Evolutionary conservation across 352 stramenopile species (phyloP).

Genomic region (Globisporangium viniferum): DNA sequence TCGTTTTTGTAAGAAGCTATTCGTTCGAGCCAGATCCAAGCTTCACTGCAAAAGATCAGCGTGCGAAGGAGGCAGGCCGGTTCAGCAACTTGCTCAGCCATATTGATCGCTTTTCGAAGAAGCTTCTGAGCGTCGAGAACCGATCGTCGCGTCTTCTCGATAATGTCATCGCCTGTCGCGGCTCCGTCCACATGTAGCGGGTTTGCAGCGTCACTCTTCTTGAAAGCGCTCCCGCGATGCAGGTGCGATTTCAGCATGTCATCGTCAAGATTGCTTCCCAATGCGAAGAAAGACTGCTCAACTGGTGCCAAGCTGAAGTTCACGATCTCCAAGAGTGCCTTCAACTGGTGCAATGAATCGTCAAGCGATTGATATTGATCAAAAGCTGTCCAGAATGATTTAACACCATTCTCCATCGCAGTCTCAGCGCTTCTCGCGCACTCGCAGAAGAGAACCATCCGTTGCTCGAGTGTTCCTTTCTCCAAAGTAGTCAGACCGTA

Average conservation of each 20-base stretch:
- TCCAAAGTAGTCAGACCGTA: slow-evolving; percentile 66
- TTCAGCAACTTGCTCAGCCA: slow-evolving; percentile 70
- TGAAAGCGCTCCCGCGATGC: slow-evolving; percentile 1
- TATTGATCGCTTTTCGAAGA: slow-evolving; percentile 52
- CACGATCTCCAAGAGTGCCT: slow-evolving; percentile 68
- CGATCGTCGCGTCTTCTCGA: slow-evolving; percentile 59
- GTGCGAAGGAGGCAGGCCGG: slow-evolving; percentile 52
- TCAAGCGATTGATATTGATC: slow-evolving; percentile 72
- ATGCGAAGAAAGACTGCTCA: slow-evolving; percentile 62
- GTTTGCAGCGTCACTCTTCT: slow-evolving; percentile 1
- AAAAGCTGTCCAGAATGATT: slow-evolving; percentile 62
- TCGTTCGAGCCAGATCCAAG: slow-evolving; percentile 77
- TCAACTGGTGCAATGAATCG: slow-evolving; percentile 70
- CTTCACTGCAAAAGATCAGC: slow-evolving; percentile 60
- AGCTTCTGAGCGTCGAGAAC: slow-evolving; percentile 65
- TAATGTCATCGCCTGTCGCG: slow-evolving; percentile 36
- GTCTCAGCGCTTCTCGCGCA: slow-evolving; percentile 41
- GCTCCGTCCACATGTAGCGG: background rate
- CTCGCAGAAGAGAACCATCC: slow-evolving; percentile 51
- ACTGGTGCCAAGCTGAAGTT: slow-evolving; percentile 64
- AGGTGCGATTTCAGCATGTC: slow-evolving; percentile 44
- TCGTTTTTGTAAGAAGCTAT: slow-evolving; percentile 78
- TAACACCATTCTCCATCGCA: slow-evolving; percentile 45
- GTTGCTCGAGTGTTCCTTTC: slow-evolving; percentile 44
- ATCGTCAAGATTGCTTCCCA: slow-evolving; percentile 67